These are phyloP conservation scores for Vitis rotundifolia DNA, from an alignment of 164 flowering plant genomes.

Conservation along the genomic window DNA sequence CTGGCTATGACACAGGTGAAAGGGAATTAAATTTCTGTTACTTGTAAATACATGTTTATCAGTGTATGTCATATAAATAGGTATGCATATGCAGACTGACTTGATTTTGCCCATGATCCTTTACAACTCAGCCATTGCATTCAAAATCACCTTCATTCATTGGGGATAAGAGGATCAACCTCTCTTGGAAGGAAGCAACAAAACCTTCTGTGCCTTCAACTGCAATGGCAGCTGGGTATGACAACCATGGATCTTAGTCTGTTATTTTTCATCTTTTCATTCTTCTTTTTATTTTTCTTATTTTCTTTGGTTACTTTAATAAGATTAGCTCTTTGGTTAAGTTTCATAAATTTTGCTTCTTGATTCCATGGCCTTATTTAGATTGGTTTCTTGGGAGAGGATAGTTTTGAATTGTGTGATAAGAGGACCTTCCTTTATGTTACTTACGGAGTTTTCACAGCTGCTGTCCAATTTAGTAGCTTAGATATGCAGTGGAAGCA, in stretches of 20 bases:
- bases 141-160: conserved; percentile 79
- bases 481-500: too few relatives aligned
- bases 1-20: conserved; percentile 88
- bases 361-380: too few relatives aligned
- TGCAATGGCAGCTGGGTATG: conserved; percentile 57
- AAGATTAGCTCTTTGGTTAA: too few relatives aligned
- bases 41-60: not conserved
- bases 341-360: too few relatives aligned
- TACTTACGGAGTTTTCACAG: too few relatives aligned
- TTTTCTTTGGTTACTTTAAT: not conserved
- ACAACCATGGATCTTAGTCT: not conserved
- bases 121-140: conserved; percentile 60
- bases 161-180: conserved; percentile 79
- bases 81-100: not conserved
- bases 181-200: conserved; percentile 91
- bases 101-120: conserved; percentile 2
- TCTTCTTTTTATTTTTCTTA: not conserved
- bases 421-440: too few relatives aligned
- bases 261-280: not conserved
- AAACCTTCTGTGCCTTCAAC: conserved; percentile 49
- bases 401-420: too few relatives aligned
- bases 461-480: too few relatives aligned
- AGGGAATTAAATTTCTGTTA: not conserved
- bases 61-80: not conserved
- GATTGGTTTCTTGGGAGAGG: too few relatives aligned